Conservation (phyloP, 495 filamentous ascomycete species). For the Podospora pseudocomata region DNA sequence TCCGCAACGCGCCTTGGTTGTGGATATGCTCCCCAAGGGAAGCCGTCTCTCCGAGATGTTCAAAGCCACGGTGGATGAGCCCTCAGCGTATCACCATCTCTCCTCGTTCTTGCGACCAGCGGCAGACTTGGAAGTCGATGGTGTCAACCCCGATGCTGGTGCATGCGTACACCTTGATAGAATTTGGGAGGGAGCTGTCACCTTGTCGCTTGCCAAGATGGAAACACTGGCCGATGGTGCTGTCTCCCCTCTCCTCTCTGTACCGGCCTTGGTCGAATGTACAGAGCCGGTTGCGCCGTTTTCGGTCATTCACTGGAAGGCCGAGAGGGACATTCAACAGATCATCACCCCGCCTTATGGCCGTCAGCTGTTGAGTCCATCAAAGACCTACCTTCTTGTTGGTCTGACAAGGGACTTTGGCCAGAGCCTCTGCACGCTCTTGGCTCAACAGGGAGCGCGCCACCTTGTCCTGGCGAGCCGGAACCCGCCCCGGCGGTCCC, state of each 20-base stretch:
- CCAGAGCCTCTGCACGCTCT: conserved; percentile 55
- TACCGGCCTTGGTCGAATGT: conserved; percentile 25
- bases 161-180: not conserved
- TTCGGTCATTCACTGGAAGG: conserved; percentile 40
- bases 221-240: not conserved
- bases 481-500: conserved; percentile 36
- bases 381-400: conserved; percentile 56
- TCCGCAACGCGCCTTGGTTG: conserved; percentile 18
- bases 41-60: conserved; percentile 29
- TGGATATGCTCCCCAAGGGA: conserved; percentile 30
- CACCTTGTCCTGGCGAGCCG: conserved; percentile 57
- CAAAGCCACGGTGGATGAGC: conserved; percentile 18
- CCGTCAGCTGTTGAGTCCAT: conserved; percentile 27
- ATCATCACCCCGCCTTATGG: conserved; percentile 19
- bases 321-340: conserved; percentile 25
- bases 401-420: conserved; percentile 58
- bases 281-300: conserved; percentile 17
- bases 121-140: not conserved
- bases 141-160: not conserved
- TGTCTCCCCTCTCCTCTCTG: conserved; percentile 12
- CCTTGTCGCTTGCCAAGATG: conserved; percentile 19
- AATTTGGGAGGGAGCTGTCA: conserved; percentile 26
- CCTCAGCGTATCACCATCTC: conserved; percentile 25
- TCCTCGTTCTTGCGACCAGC: not conserved
- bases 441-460: conserved; percentile 52